A percentile compares a stretch with the other conserved stretches of the same genome.
These are phyloP conservation scores for Fraxinus albicans DNA, from an alignment of 305 asterid species.

Conservation along the genomic window DNA sequence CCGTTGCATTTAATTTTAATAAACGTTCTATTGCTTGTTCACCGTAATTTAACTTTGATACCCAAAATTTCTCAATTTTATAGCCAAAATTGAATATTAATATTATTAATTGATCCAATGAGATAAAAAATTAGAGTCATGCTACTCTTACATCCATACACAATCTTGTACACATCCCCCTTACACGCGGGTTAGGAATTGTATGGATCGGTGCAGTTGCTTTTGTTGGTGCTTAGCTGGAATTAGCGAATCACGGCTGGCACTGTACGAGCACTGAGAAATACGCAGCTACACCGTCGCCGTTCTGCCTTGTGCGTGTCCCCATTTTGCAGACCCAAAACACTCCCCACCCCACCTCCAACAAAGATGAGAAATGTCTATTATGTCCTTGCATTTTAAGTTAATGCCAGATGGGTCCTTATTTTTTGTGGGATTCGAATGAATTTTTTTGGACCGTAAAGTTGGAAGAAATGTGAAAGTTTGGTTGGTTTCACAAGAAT, in stretches of 20 bases:
- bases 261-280: constrained; percentile 29
- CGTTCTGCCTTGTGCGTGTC: constrained; percentile 37
- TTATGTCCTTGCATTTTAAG: constrained; percentile 14
- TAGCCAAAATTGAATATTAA: not conserved
- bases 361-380: constrained; percentile 9
- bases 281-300: constrained; percentile 48
- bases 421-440: not conserved
- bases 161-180: too few species aligned
- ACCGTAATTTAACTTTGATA: too few species aligned
- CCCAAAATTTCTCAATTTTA: not conserved
- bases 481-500: not conserved
- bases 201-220: constrained; percentile 28
- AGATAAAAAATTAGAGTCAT: too few species aligned
- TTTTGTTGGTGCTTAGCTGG: constrained; percentile 55
- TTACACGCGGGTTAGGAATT: too few species aligned
- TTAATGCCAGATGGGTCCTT: not conserved
- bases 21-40: not conserved
- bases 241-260: constrained; percentile 57
- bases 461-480: not conserved
- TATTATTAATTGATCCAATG: too few species aligned
- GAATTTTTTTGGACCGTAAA: not conserved
- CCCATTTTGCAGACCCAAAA: not conserved
- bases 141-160: too few species aligned
- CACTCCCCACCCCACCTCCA: not conserved
- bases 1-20: not conserved